Conservation (phyloP, 2,329 filamentous ascomycete species). For the Bipolaris bicolor region DNA sequence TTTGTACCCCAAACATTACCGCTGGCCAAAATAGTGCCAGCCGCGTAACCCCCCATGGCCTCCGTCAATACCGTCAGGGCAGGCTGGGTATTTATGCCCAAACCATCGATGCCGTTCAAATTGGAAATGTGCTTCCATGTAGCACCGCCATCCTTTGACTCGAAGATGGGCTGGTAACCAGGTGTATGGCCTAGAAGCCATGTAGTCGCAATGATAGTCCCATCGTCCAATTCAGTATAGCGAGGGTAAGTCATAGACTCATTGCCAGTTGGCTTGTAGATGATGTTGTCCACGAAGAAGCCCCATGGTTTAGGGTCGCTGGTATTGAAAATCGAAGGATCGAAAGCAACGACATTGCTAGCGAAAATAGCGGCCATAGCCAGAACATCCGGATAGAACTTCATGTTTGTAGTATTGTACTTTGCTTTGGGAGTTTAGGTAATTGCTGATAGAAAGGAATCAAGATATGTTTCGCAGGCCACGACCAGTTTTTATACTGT, state of each 20-base stretch:
- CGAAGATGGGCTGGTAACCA: constrained; percentile 50
- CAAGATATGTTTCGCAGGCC: not conserved
- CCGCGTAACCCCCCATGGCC: constrained; percentile 24
- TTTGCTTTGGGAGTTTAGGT: not conserved
- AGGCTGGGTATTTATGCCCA: constrained; percentile 63
- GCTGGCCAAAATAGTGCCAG: constrained; percentile 47
- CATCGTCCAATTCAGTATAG: constrained; percentile 19
- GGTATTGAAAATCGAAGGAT: not conserved
- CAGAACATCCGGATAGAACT: not conserved
- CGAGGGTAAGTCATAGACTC: constrained; percentile 28
- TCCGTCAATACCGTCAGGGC: constrained; percentile 20
- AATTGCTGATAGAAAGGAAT: not conserved
- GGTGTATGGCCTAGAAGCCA: constrained; percentile 20
- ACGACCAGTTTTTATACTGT: too few relatives aligned
- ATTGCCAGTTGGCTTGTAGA: constrained; percentile 21
- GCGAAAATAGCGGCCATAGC: not conserved
- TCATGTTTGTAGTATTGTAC: constrained; percentile 1
- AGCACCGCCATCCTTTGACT: constrained; percentile 51
- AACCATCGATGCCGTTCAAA: constrained; percentile 67
- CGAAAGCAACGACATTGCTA: constrained; percentile 1
- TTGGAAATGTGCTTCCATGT: constrained; percentile 67
- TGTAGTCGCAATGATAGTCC: constrained; percentile 27
- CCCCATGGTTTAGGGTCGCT: constrained; percentile 19
- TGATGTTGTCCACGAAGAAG: constrained; percentile 30
- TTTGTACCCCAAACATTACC: constrained; percentile 59